These are phyloP conservation scores for Fusarium neocosmosporiellum DNA, from an alignment of 2,329 filamentous ascomycete species.

Conservation along the genomic window DNA sequence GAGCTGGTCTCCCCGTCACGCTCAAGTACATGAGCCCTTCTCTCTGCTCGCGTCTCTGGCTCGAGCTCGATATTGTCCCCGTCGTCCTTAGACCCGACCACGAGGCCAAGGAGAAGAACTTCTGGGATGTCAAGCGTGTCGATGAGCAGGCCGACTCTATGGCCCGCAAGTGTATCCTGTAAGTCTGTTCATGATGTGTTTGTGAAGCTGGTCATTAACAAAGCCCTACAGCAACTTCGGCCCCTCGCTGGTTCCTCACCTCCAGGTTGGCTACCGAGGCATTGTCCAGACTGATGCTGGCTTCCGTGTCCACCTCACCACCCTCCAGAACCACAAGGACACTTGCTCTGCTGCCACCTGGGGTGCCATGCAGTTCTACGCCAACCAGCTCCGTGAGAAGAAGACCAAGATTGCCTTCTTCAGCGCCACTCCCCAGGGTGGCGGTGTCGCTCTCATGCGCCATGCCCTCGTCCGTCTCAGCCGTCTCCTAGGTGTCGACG, in stretches of 20 bases:
- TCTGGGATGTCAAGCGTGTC: constrained; percentile 68
- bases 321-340: constrained; percentile 66
- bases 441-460: constrained; percentile 84
- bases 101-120: constrained; percentile 54
- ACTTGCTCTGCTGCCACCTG: constrained; percentile 73
- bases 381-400: constrained; percentile 69
- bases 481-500: constrained; percentile 72
- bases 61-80: constrained; percentile 80
- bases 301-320: constrained; percentile 70
- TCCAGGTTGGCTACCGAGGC: constrained; percentile 75
- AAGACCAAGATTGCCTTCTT: constrained; percentile 81
- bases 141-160: constrained; percentile 87
- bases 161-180: constrained; percentile 82
- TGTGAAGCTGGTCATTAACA: neutral
- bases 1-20: constrained; percentile 73
- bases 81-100: constrained; percentile 68
- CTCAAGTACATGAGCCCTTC: constrained; percentile 70
- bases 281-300: constrained; percentile 77
- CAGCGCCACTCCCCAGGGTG: constrained; percentile 84
- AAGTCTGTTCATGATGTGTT: constrained; percentile 42
- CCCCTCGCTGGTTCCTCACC: constrained; percentile 75
- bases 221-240: constrained; percentile 71
- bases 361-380: constrained; percentile 72
- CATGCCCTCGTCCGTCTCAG: constrained; percentile 81
- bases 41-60: constrained; percentile 78